Percentiles rank a stretch among this genome's conserved stretches.
Evolutionary conservation across 1,284 basidiomycete species (phyloP).

Genomic region (Sphaerobolus stellatus): DNA sequence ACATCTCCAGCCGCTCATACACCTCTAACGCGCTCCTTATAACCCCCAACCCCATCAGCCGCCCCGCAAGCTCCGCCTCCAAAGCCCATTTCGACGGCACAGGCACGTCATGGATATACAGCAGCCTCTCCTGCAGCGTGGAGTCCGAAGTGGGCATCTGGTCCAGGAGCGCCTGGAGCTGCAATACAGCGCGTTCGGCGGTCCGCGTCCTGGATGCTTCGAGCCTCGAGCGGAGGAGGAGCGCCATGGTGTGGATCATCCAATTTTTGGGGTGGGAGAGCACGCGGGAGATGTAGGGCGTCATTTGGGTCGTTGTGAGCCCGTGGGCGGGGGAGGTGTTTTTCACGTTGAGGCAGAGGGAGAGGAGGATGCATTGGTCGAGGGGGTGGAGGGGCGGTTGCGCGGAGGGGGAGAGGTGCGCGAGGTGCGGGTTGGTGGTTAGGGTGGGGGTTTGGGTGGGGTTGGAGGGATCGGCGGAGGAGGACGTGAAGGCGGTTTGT

Average conservation of each 20-base stretch:
- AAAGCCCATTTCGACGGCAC: slow-evolving; percentile 90
- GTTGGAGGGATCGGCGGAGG: slow-evolving; percentile 33
- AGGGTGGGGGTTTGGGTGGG: slow-evolving; percentile 42
- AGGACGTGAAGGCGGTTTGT: slow-evolving; percentile 86
- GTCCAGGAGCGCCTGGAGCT: slow-evolving; percentile 90
- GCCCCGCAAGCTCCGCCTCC: slow-evolving; percentile 81
- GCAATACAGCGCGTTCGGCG: slow-evolving; percentile 84
- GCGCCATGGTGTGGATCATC: slow-evolving; percentile 92
- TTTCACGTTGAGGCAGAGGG: slow-evolving; percentile 85
- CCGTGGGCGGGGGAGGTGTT: slow-evolving; percentile 87
- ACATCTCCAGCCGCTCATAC: slow-evolving; percentile 92
- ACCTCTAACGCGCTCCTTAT: slow-evolving; percentile 86
- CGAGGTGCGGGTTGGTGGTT: too few species aligned
- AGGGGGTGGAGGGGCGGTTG: slow-evolving; percentile 88
- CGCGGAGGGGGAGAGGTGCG: slow-evolving; percentile 74
- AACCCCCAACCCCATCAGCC: slow-evolving; percentile 82
- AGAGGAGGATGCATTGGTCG: slow-evolving; percentile 87
- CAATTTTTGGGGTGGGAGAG: slow-evolving; percentile 87
- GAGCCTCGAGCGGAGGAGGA: slow-evolving; percentile 85
- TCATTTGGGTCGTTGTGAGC: slow-evolving; percentile 86
- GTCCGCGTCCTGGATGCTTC: slow-evolving; percentile 86
- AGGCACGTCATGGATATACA: slow-evolving; percentile 75
- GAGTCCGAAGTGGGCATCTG: slow-evolving; percentile 91
- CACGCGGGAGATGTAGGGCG: slow-evolving; percentile 84
- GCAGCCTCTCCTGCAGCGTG: slow-evolving; percentile 65